Percentiles rank a stretch among this genome's conserved stretches.
phyloP scores from a whole-genome alignment of 495 filamentous ascomycete species.

The Trichocladium uniseriatum region DNA sequence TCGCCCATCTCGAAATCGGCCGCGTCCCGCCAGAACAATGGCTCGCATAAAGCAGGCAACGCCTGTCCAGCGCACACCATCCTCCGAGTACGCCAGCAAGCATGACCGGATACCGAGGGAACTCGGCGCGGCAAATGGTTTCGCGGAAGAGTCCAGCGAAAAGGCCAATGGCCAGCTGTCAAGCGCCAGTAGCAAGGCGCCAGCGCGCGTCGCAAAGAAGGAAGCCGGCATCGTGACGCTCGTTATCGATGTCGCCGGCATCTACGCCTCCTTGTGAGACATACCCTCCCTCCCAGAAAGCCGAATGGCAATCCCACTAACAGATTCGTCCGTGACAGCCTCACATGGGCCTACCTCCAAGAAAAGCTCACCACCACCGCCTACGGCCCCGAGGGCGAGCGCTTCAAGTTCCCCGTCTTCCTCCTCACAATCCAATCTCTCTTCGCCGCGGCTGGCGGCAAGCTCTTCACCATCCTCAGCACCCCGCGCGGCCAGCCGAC shows the following conservation, averaged over 20 bases:
- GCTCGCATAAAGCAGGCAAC: constrained; percentile 61
- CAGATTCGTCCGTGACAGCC: constrained; percentile 38
- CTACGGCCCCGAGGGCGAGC: constrained; percentile 57
- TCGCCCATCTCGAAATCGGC: neutral
- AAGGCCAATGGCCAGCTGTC: constrained; percentile 1
- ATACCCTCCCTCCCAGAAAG: neutral
- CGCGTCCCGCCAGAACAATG: constrained; percentile 44
- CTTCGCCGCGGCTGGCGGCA: constrained; percentile 75
- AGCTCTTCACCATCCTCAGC: constrained; percentile 65
- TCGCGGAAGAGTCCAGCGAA: constrained; percentile 32
- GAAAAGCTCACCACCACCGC: constrained; percentile 95
- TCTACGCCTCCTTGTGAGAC: constrained; percentile 88
- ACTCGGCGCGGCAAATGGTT: constrained; percentile 1
- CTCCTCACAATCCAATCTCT: constrained; percentile 92
- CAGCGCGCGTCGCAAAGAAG: constrained; percentile 23
- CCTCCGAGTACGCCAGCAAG: constrained; percentile 48
- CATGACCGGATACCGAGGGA: constrained; percentile 24
- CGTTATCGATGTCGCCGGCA: constrained; percentile 78
- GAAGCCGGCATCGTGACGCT: constrained; percentile 58
- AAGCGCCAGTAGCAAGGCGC: constrained; percentile 16
- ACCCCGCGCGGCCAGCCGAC: constrained; percentile 42
- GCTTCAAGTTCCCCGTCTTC: constrained; percentile 88
- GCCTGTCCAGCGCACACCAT: constrained; percentile 56
- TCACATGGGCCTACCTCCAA: constrained; percentile 93
- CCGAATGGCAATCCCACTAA: too few species aligned